These are phyloP conservation scores for Daldinia caldariorum DNA, from an alignment of 495 filamentous ascomycete genomes.

Conservation along the genomic window DNA sequence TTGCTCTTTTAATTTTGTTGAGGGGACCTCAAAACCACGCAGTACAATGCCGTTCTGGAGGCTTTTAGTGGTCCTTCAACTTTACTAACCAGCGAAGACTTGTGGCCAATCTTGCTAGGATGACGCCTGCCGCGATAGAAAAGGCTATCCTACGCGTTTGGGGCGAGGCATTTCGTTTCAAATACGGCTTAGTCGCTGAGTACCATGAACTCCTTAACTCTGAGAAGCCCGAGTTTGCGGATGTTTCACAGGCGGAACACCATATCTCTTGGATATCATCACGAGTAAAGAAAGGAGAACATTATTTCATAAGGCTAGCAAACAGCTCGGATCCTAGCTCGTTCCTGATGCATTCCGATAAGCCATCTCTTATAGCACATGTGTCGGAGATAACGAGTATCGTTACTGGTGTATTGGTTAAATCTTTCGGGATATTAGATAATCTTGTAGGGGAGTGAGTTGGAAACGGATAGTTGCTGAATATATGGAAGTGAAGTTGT, in stretches of 20 bases:
- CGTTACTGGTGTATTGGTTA: too few relatives aligned
- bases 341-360: neutral
- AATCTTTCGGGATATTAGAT: too few relatives aligned
- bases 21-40: neutral
- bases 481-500: too few relatives aligned
- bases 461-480: too few relatives aligned
- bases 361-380: neutral
- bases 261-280: neutral
- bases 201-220: neutral
- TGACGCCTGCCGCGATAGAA: neutral
- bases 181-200: neutral
- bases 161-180: neutral
- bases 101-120: neutral
- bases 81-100: neutral
- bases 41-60: neutral
- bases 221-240: neutral
- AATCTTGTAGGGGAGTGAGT: too few relatives aligned
- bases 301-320: neutral
- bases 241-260: neutral
- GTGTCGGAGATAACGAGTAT: neutral
- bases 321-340: neutral
- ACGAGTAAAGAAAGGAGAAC: neutral
- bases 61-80: neutral
- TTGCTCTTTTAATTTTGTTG: neutral
- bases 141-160: conserved; percentile 15